Evolutionary conservation across 176 grass and related monocot genomes (phyloP), one percentile per base, ranked within the genome.

Genomic region (Zea luxurians): DNA sequence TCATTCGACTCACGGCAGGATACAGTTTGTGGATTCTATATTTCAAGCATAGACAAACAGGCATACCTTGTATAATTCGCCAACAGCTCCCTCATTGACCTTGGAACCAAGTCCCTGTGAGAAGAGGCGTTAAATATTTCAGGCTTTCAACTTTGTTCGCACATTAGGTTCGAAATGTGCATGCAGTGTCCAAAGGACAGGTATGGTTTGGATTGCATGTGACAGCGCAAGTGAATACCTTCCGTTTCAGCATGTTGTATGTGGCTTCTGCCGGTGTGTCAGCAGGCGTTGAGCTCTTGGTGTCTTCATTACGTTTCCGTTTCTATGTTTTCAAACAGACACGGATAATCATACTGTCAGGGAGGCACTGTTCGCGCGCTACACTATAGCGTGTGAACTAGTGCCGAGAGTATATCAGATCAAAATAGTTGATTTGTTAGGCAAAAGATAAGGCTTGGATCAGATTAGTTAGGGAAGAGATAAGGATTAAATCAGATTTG

Each of bases 201-300:
- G 37, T 60, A 10, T 47, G 73, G 16, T 65, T 57, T 67, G 16
- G 13, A 20, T 48, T 72, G 41, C 13, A 58, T 40, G 17, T 13
- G 44, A 40, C 48, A 2, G 8, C n/a, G 42, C 57, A 38, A 71
- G 72, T 72, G 35, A 10, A 7, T 83, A 93, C 90, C 93, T 97
- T 97, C 69, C 82, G 68, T 70, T 91, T 97, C 75, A 93, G 85
- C 88, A 97, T 88, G 74, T 91, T 91, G 70, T 53, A 86, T 18
- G 93, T 91, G 46, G 88, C 93, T 80, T 93, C 88, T 66, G 91
- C 86, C 67, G 93, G 88, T 83, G 88, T 93, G 70, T 81, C 82
- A 46, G 93, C 88, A 74, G 90, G 86, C 45, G 61, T 52, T 1
- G 68, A 50, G 17, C 65, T 95, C 35, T 86, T 84, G 42, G 78